Conservation (phyloP, 176 grass and related monocot genomes). For the Cenchrus purpureus region DNA sequence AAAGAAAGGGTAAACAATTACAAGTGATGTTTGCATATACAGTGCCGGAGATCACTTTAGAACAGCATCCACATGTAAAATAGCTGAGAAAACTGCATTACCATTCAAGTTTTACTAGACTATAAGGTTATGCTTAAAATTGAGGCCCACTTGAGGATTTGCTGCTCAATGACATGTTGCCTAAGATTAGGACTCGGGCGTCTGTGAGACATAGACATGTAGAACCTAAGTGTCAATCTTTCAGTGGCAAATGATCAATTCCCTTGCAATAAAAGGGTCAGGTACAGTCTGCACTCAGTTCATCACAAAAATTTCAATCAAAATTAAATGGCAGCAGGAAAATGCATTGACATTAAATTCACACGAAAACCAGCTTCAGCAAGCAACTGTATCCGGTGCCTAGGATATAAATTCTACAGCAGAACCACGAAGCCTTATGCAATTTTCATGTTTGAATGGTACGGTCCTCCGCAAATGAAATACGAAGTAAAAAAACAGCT, state of each 20-base stretch:
- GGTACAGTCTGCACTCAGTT: background rate
- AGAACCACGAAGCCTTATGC: background rate
- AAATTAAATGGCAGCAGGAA: background rate
- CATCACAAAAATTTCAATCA: too few species aligned
- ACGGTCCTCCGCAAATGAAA: background rate
- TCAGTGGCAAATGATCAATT: background rate
- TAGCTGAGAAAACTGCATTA: background rate
- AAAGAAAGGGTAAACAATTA: background rate
- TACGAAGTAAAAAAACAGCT: conserved; percentile 26
- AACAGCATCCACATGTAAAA: background rate
- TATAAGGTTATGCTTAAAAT: background rate
- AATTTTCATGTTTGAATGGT: conserved; percentile 9
- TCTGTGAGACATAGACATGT: background rate
- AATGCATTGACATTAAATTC: background rate
- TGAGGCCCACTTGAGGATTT: background rate
- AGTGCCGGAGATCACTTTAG: background rate
- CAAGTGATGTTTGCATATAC: background rate
- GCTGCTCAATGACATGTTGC: background rate
- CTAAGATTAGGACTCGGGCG: too few species aligned
- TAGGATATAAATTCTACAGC: background rate
- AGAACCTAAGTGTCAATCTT: background rate
- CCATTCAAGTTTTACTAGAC: background rate
- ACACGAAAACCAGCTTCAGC: background rate
- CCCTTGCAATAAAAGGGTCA: background rate
- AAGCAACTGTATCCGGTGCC: background rate